A percentile compares a stretch with the other conserved stretches of the same genome.
These are phyloP conservation scores for Debaryomyces sp. DNA, from an alignment of 1,139 yeast species.

Conservation along the genomic window DNA sequence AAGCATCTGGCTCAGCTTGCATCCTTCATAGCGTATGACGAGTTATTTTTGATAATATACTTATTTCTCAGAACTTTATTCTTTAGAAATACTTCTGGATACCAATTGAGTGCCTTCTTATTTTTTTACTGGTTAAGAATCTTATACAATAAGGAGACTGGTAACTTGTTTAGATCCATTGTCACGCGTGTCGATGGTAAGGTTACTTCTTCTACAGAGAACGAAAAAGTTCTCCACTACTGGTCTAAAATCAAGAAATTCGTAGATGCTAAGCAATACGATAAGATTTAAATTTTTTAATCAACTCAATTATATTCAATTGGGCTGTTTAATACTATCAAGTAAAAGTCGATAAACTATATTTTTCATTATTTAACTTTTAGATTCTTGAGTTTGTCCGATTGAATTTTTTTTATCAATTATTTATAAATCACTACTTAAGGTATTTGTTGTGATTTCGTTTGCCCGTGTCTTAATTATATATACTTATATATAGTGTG, in stretches of 20 bases:
- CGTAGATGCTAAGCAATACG: conserved; percentile 33
- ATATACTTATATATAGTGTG: conserved; percentile 2
- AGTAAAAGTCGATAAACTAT: neutral
- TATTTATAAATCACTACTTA: neutral
- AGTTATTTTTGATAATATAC: conserved; percentile 54
- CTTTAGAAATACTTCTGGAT: conserved; percentile 70
- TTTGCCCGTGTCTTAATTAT: neutral
- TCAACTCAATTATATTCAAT: conserved; percentile 2
- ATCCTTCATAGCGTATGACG: conserved; percentile 61
- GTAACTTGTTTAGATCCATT: conserved; percentile 43
- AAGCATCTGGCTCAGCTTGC: conserved; percentile 44
- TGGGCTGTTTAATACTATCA: neutral
- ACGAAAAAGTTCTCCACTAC: conserved; percentile 44
- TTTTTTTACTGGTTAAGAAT: conserved; percentile 73
- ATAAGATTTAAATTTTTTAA: conserved; percentile 19
- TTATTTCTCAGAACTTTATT: conserved; percentile 60
- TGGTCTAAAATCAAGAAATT: conserved; percentile 48
- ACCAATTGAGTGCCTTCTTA: conserved; percentile 57
- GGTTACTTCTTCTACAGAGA: conserved; percentile 40
- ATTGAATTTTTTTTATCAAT: neutral
- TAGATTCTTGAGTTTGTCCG: neutral
- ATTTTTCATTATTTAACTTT: neutral
- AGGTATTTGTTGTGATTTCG: neutral
- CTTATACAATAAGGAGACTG: conserved; percentile 54
- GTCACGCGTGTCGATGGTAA: conserved; percentile 47